Base-by-base conservation (phyloP, 768 basidiomycete genomes). In the Galerina sulciceps region DNA sequence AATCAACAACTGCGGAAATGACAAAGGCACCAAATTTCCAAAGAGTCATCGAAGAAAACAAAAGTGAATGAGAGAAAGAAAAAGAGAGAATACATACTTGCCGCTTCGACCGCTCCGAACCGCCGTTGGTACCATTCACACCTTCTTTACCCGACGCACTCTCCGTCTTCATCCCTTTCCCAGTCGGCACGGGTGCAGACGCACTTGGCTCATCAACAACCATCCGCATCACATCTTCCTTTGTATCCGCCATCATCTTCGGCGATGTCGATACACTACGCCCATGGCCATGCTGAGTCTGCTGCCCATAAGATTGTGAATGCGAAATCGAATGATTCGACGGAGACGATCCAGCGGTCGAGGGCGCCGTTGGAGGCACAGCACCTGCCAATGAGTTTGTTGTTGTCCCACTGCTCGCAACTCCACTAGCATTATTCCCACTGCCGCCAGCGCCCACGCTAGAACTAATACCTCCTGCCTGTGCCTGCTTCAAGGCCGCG, bases 401-500 rank as follows among this genome's bases (percentile, higher is more conserved):
- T 8, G 26, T 31, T 8, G 26, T 8, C 9, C 61, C 58, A 34
- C 60, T 57, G 10, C 53, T 26, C 26, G 8, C 26, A 31, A n/a
- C n/a, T 18, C 51, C 51, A 6, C 18, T 22, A 26, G 44, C 34
- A 35, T 26, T 42, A 23, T n/a, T 31, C 36, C 23, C n/a, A 43
- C 38, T n/a, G 31, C 17, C n/a, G 11, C 40, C 34, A 22, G 56
- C 41, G n/a, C 49, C 48, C 17, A 38, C 18, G 20, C 40, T 35
- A 42, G 41, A 49, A 38, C 35, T 45, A 18, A 55, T 41, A 17
- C 51, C 58, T 20, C 55, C 62, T 3, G 59, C 60, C n/a, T 65
- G 64, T 1, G 50, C 54, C 36, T 61, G 53, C 42, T 61, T 58
- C 53, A 69, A 34, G 0, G 73, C 73, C n/a, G 80, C 71, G 43